Percentiles rank a stretch among this genome's conserved stretches.
phyloP scores from a whole-genome alignment of 495 filamentous ascomycete species.

The Endocarpon pusillum region DNA sequence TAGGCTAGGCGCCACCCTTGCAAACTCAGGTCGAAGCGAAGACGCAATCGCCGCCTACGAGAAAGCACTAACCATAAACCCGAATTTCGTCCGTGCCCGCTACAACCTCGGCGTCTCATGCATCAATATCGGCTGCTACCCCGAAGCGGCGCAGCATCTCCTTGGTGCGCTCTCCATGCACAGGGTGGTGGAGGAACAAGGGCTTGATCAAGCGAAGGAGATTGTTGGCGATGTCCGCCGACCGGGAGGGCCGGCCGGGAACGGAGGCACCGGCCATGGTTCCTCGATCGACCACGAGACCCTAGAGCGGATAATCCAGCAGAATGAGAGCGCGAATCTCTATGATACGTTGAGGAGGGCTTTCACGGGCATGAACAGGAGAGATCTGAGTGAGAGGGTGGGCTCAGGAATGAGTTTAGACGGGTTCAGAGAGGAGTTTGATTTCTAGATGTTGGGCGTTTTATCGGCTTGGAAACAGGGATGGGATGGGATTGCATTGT shows the following conservation, averaged over 20 bases:
- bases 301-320: slow-evolving; percentile 62
- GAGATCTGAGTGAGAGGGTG: slow-evolving; percentile 77
- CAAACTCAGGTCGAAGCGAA: slow-evolving; percentile 81
- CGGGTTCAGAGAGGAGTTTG: slow-evolving; percentile 66
- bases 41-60: slow-evolving; percentile 96
- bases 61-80: slow-evolving; percentile 67
- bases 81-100: slow-evolving; percentile 90
- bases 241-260: slow-evolving; percentile 13
- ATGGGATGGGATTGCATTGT: not conserved
- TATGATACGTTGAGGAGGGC: slow-evolving; percentile 86
- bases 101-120: slow-evolving; percentile 95
- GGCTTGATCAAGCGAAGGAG: slow-evolving; percentile 63
- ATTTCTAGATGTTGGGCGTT: slow-evolving; percentile 33
- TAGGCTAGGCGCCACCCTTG: slow-evolving; percentile 85
- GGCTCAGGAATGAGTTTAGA: slow-evolving; percentile 82
- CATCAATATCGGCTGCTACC: slow-evolving; percentile 92
- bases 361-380: slow-evolving; percentile 81
- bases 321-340: slow-evolving; percentile 92
- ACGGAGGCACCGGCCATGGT: slow-evolving; percentile 12
- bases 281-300: slow-evolving; percentile 43
- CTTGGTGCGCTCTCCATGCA: slow-evolving; percentile 92
- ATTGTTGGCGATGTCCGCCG: slow-evolving; percentile 53
- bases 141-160: slow-evolving; percentile 87
- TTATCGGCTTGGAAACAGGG: not conserved
- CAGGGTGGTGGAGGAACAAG: slow-evolving; percentile 75